Percentiles rank a stretch among this genome's conserved stretches.
Conservation (phyloP, 2,329 filamentous ascomycete genomes). For the Fusarium foetens region DNA sequence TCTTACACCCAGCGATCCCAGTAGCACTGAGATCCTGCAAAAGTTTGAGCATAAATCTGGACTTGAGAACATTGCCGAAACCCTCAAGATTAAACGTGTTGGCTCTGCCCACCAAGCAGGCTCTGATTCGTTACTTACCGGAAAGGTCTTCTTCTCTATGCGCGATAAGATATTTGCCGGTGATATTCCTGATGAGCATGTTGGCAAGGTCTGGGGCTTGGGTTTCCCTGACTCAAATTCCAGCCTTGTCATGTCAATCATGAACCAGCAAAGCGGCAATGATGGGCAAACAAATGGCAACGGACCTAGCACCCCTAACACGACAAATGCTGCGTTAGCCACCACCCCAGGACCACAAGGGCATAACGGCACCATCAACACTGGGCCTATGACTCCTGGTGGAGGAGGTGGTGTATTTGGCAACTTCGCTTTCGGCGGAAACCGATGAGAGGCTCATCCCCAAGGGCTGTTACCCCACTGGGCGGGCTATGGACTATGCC, state of each 20-base stretch:
- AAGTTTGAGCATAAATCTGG: conserved; percentile 92
- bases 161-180: conserved; percentile 88
- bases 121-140: conserved; percentile 92
- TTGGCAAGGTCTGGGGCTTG: conserved; percentile 93
- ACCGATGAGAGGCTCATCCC: conserved; percentile 44
- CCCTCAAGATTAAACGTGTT: conserved; percentile 88
- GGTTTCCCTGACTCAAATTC: conserved; percentile 76
- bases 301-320: conserved; percentile 74
- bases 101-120: conserved; percentile 92
- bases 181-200: conserved; percentile 81
- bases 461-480: background rate
- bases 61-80: conserved; percentile 92
- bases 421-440: conserved; percentile 68
- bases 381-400: conserved; percentile 82
- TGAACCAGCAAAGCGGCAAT: conserved; percentile 48
- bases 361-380: conserved; percentile 63
- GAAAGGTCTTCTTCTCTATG: conserved; percentile 94
- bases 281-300: conserved; percentile 53
- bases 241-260: conserved; percentile 52
- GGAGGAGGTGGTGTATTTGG: conserved; percentile 80
- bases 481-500: conserved; percentile 19
- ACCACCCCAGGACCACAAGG: conserved; percentile 61
- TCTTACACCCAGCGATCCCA: conserved; percentile 70
- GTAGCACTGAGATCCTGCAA: conserved; percentile 78
- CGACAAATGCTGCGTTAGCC: conserved; percentile 62